Percentiles rank a stretch among this genome's conserved stretches.
Evolutionary conservation across 345 rosid genomes (phyloP).

Genomic region (Lagerstroemia speciosa): DNA sequence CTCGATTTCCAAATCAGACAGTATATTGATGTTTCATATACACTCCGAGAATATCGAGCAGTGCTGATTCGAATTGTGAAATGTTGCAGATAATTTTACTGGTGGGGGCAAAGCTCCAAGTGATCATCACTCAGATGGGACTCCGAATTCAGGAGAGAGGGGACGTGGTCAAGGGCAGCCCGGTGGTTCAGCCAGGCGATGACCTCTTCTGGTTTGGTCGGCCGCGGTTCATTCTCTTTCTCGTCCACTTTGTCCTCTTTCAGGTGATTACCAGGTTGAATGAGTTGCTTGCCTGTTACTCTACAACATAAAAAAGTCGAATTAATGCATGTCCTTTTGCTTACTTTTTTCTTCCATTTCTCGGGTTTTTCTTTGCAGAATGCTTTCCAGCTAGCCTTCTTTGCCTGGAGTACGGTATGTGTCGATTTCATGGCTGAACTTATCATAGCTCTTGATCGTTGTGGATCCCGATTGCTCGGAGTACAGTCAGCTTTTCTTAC

Average conservation of each 20-base stretch:
- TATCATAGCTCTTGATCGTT: not conserved
- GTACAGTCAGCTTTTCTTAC: not conserved
- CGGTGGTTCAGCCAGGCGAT: conserved; percentile 80
- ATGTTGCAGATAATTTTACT: conserved; percentile 45
- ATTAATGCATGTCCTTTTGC: not conserved
- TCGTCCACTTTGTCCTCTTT: conserved; percentile 82
- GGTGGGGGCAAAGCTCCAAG: conserved; percentile 75
- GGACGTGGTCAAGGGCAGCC: conserved; percentile 83
- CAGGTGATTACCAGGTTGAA: conserved; percentile 37
- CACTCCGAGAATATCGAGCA: not conserved
- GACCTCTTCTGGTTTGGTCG: conserved; percentile 95
- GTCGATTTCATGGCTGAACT: not conserved
- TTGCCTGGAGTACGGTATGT: conserved; percentile 67
- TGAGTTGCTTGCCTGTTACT: not conserved
- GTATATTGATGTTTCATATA: not conserved
- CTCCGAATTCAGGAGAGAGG: conserved; percentile 75
- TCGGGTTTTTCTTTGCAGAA: conserved; percentile 35
- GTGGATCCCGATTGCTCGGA: not conserved
- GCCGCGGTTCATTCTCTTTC: conserved; percentile 74
- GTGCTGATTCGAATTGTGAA: not conserved
- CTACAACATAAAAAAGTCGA: not conserved
- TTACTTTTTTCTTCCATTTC: not conserved
- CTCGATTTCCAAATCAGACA: too few species aligned
- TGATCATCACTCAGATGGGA: conserved; percentile 78
- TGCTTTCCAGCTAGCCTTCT: conserved; percentile 84